phyloP scores from a whole-genome alignment of 192 early-diverging fungal species.

The Podochytrium sp. region DNA sequence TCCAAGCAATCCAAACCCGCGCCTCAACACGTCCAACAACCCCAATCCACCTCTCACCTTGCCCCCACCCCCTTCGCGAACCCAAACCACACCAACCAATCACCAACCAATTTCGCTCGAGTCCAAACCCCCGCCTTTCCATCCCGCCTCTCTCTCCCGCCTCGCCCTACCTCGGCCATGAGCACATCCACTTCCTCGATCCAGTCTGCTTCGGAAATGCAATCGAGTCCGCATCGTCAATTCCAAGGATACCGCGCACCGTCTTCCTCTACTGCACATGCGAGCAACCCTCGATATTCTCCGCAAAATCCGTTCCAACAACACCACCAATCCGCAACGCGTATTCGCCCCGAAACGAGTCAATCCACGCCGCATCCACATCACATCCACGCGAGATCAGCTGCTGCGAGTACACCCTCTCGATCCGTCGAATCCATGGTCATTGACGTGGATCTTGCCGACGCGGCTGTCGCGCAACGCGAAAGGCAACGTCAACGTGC shows the following conservation, averaged over 20 bases:
- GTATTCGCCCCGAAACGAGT: background rate
- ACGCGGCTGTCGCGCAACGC: background rate
- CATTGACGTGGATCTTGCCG: background rate
- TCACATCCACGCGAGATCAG: background rate
- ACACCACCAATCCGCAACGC: background rate
- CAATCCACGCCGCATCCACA: background rate
- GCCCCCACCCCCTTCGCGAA: background rate
- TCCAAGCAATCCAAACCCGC: background rate
- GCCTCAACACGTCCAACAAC: background rate
- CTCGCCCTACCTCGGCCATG: background rate
- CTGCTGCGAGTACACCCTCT: background rate
- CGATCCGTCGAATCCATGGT: background rate
- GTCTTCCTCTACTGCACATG: too few species aligned
- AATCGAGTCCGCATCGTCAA: too few species aligned
- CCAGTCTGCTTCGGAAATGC: too few species aligned
- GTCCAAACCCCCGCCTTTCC: background rate
- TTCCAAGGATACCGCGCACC: too few species aligned
- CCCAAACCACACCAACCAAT: background rate
- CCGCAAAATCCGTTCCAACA: background rate
- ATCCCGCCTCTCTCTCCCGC: background rate
- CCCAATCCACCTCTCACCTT: too few species aligned
- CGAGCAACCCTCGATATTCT: too few species aligned
- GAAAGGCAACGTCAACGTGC: background rate
- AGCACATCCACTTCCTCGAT: background rate
- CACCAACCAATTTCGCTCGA: background rate